Base-by-base conservation (phyloP, 306 rosid genomes). In the Cicer arietinum region DNA sequence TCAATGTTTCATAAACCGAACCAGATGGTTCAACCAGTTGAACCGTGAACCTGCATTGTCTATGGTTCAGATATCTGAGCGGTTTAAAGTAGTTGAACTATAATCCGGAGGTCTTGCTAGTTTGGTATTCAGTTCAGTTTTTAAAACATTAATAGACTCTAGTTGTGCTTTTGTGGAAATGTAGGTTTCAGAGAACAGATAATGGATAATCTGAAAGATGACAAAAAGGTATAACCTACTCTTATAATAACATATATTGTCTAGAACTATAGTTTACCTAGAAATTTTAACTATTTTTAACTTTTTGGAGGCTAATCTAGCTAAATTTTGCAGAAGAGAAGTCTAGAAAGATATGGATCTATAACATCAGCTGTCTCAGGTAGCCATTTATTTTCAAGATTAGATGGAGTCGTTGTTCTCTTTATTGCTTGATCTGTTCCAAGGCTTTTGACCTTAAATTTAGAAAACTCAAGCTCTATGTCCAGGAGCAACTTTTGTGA, bases 131-230 rank as follows among this genome's bases (percentile, higher is more conserved):
- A 30, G 37, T 30, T 30, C 37, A 30, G 37, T 30, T 30, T 30
- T 30, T 30, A 30, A 30, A 30, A 30, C 37, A 30, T 30, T 30
- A 8, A 44, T 10, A 40, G 44, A 59, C 71, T 65, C 22, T n/a
- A 74, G 72, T 66, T 75, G 20, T 72, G 78, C 54, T 59, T 67
- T 66, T 54, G 39, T 83, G 86, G 50, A 80, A 78, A 76, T 86
- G 83, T 86, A 94, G 98, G 92, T 82, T 66, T 94, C 63, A 87
- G 97, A 88, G 98, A 88, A 68, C 87, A 87, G 63, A 91, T 91
- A 48, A 90, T 94, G 74, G 97, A 87, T 59, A 91, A 86, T 77
- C 74, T 88, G 79, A 94, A 94, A 85, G 97, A 90, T 30, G 97
- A 88, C 62, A 75, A 70, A 42, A 90, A 94, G 98, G 98, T 94